These are phyloP conservation scores for Aureobasidium sp. DNA, from an alignment of 2,329 filamentous ascomycete species.

Conservation along the genomic window DNA sequence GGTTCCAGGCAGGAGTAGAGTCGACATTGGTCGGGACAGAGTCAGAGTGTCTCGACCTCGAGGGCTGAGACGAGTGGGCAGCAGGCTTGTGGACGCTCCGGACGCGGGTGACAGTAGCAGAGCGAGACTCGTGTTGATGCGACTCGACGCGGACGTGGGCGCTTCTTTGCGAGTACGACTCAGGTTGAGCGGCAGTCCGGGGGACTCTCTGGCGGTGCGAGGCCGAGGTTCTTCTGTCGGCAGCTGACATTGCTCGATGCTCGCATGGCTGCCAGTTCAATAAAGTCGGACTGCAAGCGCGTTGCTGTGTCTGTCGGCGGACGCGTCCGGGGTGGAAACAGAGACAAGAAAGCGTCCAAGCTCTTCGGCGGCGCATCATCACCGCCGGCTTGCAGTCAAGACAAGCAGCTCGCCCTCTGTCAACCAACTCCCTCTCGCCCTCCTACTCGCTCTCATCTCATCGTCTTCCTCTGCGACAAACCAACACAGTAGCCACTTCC, in stretches of 20 bases:
- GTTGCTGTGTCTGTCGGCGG: neutral
- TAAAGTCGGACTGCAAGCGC: neutral
- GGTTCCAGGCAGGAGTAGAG: slow-evolving; percentile 55
- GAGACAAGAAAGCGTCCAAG: neutral
- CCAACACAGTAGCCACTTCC: neutral
- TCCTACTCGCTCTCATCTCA: neutral
- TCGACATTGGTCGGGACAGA: neutral
- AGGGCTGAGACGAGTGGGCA: slow-evolving; percentile 20
- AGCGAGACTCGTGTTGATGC: slow-evolving; percentile 31
- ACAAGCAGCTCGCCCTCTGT: neutral
- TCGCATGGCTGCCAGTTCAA: slow-evolving; percentile 12
- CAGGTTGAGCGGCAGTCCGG: slow-evolving; percentile 22
- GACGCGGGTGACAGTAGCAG: slow-evolving; percentile 29
- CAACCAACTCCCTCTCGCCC: neutral
- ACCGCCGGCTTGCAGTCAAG: neutral
- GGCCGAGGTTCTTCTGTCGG: slow-evolving; percentile 22
- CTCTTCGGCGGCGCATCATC: neutral
- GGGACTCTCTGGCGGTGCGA: slow-evolving; percentile 27
- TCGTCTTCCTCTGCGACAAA: neutral
- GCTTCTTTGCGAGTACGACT: neutral
- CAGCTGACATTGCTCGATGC: slow-evolving; percentile 12
- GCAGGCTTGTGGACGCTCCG: slow-evolving; percentile 33
- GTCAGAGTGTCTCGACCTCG: slow-evolving; percentile 5
- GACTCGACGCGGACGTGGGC: slow-evolving; percentile 29
- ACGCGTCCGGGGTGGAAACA: neutral